phyloP scores from a whole-genome alignment of 208 protist species.

The Wallacemonas sp. region DNA sequence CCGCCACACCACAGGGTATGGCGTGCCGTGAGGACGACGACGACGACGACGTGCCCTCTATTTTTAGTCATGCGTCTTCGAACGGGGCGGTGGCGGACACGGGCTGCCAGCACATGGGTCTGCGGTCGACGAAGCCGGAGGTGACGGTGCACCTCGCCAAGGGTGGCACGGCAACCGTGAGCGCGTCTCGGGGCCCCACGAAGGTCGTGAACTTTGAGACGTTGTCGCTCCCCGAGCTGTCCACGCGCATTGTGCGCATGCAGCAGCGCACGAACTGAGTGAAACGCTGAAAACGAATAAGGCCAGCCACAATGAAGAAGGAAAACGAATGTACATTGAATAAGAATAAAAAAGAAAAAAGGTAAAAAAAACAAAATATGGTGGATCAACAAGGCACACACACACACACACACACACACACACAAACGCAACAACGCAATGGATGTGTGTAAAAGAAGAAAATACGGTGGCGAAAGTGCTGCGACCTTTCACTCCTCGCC shows the following conservation, averaged over 20 bases:
- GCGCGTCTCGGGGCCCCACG: slow-evolving; percentile 2
- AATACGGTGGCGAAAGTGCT: too few relatives aligned
- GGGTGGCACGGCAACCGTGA: slow-evolving; percentile 43
- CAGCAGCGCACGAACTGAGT: slow-evolving; percentile 29
- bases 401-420: too few relatives aligned
- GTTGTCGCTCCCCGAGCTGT: slow-evolving; percentile 60
- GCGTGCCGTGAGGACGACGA: slow-evolving; percentile 9
- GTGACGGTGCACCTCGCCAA: slow-evolving; percentile 56
- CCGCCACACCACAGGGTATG: too few relatives aligned
- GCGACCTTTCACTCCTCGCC: too few relatives aligned
- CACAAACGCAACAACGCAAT: too few relatives aligned
- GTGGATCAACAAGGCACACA: too few relatives aligned
- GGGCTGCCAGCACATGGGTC: slow-evolving; percentile 63
- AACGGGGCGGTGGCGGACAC: slow-evolving; percentile 69
- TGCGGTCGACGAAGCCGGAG: slow-evolving; percentile 48
- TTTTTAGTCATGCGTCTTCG: slow-evolving; percentile 82
- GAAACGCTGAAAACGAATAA: too few relatives aligned
- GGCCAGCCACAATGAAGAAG: too few relatives aligned
- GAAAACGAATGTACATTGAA: background rate
- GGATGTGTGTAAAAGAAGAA: too few relatives aligned
- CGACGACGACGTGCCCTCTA: slow-evolving; percentile 34
- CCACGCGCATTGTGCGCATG: slow-evolving; percentile 45
- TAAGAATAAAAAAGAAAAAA: slow-evolving; percentile 4
- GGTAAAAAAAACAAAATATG: too few relatives aligned
- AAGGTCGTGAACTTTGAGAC: slow-evolving; percentile 17